phyloP scores from a whole-genome alignment of 129 eudicot genomes.

The Centella asiatica region DNA sequence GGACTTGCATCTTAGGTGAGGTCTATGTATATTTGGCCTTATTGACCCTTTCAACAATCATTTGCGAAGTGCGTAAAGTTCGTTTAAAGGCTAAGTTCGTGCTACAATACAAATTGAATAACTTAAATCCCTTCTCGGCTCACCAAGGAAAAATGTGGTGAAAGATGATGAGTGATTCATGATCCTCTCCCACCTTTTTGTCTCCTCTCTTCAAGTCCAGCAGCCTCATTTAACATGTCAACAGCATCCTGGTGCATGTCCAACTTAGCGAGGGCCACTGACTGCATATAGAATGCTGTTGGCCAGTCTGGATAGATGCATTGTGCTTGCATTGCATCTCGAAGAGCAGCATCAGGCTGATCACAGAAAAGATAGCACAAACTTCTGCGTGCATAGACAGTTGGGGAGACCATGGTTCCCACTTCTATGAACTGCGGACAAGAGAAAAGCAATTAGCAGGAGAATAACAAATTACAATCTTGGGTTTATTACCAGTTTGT shows the following conservation, averaged over 20 bases:
- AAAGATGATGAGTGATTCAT: constrained; percentile 2
- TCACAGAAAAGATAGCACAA: constrained; percentile 60
- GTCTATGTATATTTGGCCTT: too few species aligned
- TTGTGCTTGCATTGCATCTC: constrained; percentile 94
- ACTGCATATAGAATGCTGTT: constrained; percentile 80
- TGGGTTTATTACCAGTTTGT: background rate
- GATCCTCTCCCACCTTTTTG: constrained; percentile 45
- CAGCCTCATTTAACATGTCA: constrained; percentile 75
- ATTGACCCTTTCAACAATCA: background rate
- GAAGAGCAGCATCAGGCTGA: constrained; percentile 81
- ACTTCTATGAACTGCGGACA: constrained; percentile 58
- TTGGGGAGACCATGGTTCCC: constrained; percentile 76
- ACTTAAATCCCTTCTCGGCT: background rate
- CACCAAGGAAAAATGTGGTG: background rate
- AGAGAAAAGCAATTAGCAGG: background rate
- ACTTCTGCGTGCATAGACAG: constrained; percentile 70
- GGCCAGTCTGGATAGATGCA: constrained; percentile 79
- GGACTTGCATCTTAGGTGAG: too few species aligned
- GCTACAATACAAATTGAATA: background rate
- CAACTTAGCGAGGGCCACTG: constrained; percentile 69
- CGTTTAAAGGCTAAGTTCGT: background rate
- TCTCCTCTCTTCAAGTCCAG: constrained; percentile 65
- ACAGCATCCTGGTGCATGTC: constrained; percentile 79
- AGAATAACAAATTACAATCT: background rate
- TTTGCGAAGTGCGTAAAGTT: background rate